A percentile compares a stretch with the other conserved stretches of the same genome.
These are phyloP conservation scores for Xylariaceae sp. DNA, from an alignment of 2,329 filamentous ascomycete genomes.

Conservation along the genomic window DNA sequence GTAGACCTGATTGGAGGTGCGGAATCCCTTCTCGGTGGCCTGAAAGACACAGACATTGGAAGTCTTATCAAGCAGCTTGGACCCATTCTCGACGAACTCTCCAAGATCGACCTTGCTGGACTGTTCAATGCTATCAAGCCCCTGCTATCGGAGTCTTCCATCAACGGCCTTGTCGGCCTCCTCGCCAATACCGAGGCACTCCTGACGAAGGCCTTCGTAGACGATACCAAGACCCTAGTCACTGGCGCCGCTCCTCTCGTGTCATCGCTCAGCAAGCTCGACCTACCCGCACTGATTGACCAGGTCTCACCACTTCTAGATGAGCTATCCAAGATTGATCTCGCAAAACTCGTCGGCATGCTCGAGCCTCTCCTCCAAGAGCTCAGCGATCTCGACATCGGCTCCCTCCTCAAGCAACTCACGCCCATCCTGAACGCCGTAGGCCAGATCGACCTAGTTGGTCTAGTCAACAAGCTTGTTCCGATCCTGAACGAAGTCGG, in stretches of 20 bases:
- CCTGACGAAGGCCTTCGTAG: slow-evolving; percentile 27
- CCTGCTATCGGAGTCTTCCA: slow-evolving; percentile 31
- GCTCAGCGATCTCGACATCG: slow-evolving; percentile 32
- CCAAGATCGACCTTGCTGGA: slow-evolving; percentile 29
- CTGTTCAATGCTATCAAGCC: slow-evolving; percentile 33
- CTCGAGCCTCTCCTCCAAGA: slow-evolving; percentile 33
- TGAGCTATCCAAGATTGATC: slow-evolving; percentile 20
- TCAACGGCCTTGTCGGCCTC: slow-evolving; percentile 32
- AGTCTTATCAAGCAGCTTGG: slow-evolving; percentile 29
- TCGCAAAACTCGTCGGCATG: slow-evolving; percentile 30
- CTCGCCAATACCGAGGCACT: slow-evolving; percentile 32
- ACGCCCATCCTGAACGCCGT: slow-evolving; percentile 32
- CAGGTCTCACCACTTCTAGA: slow-evolving; percentile 32
- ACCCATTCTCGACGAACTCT: slow-evolving; percentile 30
- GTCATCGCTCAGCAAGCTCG: slow-evolving; percentile 29
- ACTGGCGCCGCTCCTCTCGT: slow-evolving; percentile 28
- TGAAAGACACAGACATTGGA: slow-evolving; percentile 21
- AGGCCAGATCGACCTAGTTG: slow-evolving; percentile 30
- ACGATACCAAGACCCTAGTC: slow-evolving; percentile 28
- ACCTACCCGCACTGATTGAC: slow-evolving; percentile 32
- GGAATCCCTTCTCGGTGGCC: slow-evolving; percentile 1
- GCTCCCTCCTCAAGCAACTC: slow-evolving; percentile 34
- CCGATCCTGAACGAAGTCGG: slow-evolving; percentile 33
- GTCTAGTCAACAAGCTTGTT: slow-evolving; percentile 28
- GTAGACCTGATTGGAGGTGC: slow-evolving; percentile 6